Conservation (phyloP, 441 rosid genomes). For the Capsella rubella region DNA sequence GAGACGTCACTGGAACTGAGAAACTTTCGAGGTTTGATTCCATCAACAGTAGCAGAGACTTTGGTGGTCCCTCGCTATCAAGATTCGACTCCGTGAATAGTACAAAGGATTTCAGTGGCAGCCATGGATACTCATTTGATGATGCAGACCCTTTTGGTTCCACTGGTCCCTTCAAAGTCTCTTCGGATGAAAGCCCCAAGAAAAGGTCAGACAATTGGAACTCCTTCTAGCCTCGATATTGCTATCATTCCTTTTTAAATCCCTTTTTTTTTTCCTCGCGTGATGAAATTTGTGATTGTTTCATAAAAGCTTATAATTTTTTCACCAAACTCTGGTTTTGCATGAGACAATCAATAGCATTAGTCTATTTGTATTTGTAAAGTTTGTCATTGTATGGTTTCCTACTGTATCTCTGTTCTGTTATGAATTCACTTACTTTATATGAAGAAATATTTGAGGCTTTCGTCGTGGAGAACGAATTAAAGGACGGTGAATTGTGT, state of each 20-base stretch:
- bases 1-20: conserved; percentile 57
- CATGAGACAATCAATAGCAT: conserved; percentile 31
- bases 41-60: conserved; percentile 73
- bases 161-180: conserved; percentile 90
- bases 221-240: conserved; percentile 56
- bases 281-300: conserved; percentile 35
- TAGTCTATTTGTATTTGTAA: conserved; percentile 44
- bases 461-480: neutral
- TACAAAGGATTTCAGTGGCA: conserved; percentile 62
- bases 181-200: conserved; percentile 66
- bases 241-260: neutral
- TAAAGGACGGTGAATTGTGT: neutral
- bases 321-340: conserved; percentile 30
- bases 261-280: neutral
- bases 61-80: conserved; percentile 61
- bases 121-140: conserved; percentile 72
- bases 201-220: conserved; percentile 68
- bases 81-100: conserved; percentile 80
- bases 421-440: conserved; percentile 38
- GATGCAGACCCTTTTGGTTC: conserved; percentile 91
- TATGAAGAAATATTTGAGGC: conserved; percentile 19
- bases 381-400: conserved; percentile 34
- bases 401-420: conserved; percentile 36
- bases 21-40: conserved; percentile 76
- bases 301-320: conserved; percentile 13